phyloP scores from a whole-genome alignment of 345 rosid species.

The Clarkia xantiana region DNA sequence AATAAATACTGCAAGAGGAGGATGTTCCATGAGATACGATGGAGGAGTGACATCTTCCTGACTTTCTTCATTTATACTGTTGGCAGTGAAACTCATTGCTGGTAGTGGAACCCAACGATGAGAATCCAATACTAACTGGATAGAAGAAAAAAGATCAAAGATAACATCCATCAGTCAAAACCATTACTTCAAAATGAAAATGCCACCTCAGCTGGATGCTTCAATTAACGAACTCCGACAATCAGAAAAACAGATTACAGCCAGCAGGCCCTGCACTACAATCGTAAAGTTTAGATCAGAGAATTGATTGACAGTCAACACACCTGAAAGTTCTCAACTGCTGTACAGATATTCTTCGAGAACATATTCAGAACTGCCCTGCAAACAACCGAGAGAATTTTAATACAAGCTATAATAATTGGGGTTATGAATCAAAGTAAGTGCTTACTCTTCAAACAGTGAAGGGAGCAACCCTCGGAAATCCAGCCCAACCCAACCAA shows the following conservation, averaged over 20 bases:
- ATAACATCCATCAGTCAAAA: background rate
- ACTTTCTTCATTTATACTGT: slow-evolving; percentile 41
- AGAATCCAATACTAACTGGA: slow-evolving; percentile 91
- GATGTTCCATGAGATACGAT: slow-evolving; percentile 89
- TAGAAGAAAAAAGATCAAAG: slow-evolving; percentile 7
- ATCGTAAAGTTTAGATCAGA: background rate
- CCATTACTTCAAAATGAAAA: background rate
- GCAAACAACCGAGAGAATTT: slow-evolving; percentile 16
- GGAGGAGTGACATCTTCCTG: slow-evolving; percentile 93
- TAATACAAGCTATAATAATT: background rate
- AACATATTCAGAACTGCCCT: slow-evolving; percentile 87
- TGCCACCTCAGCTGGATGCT: too few species aligned
- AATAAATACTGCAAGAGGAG: slow-evolving; percentile 90
- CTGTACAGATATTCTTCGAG: slow-evolving; percentile 70
- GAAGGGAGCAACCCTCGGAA: slow-evolving; percentile 93
- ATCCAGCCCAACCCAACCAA: slow-evolving; percentile 90
- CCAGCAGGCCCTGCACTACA: slow-evolving; percentile 1
- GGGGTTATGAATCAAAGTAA: background rate
- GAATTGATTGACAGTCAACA: background rate
- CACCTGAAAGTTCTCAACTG: slow-evolving; percentile 90
- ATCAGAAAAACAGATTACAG: too few species aligned
- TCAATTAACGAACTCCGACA: too few species aligned
- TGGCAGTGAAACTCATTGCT: slow-evolving; percentile 68
- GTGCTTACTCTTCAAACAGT: slow-evolving; percentile 73
- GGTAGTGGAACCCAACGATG: slow-evolving; percentile 97